Conservation (phyloP, 768 basidiomycete species). For the Coprinopsis cinerea region DNA sequence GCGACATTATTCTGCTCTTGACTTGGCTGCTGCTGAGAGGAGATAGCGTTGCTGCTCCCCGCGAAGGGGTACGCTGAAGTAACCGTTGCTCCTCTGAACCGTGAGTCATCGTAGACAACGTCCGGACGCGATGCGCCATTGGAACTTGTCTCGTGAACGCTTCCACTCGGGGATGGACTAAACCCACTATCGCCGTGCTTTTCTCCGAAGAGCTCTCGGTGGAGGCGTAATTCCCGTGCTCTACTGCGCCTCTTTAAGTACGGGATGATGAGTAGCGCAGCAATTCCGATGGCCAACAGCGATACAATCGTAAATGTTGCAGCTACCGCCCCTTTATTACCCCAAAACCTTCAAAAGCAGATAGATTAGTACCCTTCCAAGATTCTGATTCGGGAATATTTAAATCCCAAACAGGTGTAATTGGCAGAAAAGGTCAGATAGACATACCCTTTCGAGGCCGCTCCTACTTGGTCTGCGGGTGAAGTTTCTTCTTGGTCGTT, state of each 20-base stretch:
- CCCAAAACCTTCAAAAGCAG: constrained; percentile 25
- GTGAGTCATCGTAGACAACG: constrained; percentile 6
- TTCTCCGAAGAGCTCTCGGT: constrained; percentile 25
- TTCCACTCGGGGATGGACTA: constrained; percentile 16
- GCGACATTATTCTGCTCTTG: too few species aligned
- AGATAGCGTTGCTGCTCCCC: background rate
- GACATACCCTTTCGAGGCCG: constrained; percentile 7
- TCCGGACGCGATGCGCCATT: constrained; percentile 21
- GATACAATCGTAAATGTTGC: constrained; percentile 28
- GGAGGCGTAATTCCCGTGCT: constrained; percentile 16
- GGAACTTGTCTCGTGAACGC: constrained; percentile 24
- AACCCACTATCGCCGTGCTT: constrained; percentile 12
- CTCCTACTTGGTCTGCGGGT: background rate
- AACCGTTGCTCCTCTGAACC: constrained; percentile 4
- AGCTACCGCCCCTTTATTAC: constrained; percentile 32
- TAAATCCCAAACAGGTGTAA: background rate
- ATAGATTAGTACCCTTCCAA: background rate
- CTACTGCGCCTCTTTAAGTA: constrained; percentile 21
- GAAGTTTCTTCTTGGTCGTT: background rate
- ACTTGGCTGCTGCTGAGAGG: background rate
- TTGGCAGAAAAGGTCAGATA: background rate
- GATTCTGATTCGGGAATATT: too few species aligned
- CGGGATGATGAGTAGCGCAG: constrained; percentile 19
- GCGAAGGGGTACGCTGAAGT: constrained; percentile 6
- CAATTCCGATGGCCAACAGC: constrained; percentile 21